A percentile compares a stretch with the other conserved stretches of the same genome.
Evolutionary conservation across 1,139 yeast species (phyloP).

Genomic region (Nakaseomyces glabratus): DNA sequence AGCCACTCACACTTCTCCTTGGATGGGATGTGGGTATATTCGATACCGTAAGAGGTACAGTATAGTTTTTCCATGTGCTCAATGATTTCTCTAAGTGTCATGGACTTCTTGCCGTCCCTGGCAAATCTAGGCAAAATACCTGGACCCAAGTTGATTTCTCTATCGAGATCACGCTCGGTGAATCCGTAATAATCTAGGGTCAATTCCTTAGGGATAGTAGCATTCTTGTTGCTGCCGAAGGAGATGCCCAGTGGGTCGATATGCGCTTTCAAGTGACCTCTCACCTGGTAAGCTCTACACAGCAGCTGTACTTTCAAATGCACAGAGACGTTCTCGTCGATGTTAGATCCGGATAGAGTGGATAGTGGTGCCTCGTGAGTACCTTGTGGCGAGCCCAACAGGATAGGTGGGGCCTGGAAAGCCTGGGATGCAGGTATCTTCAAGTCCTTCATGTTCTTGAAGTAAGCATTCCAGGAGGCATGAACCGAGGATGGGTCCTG

Average conservation of each 20-base stretch:
- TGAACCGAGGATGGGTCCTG: constrained; percentile 87
- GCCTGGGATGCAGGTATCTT: constrained; percentile 66
- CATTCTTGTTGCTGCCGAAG: constrained; percentile 55
- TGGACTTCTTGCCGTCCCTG: constrained; percentile 49
- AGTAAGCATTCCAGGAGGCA: constrained; percentile 92
- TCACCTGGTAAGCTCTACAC: constrained; percentile 96
- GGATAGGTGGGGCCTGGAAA: constrained; percentile 82
- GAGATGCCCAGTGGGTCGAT: constrained; percentile 91
- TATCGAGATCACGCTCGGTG: constrained; percentile 74
- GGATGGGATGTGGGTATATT: constrained; percentile 94
- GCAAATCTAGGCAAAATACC: constrained; percentile 95
- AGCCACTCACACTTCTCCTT: constrained; percentile 97
- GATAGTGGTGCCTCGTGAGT: constrained; percentile 46
- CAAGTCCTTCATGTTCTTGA: constrained; percentile 74
- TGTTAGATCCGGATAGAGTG: constrained; percentile 31
- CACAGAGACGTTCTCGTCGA: constrained; percentile 59
- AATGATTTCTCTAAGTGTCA: constrained; percentile 72
- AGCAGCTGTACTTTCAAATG: constrained; percentile 93
- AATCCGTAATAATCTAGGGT: constrained; percentile 89
- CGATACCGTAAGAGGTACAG: constrained; percentile 85
- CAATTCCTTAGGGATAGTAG: constrained; percentile 66
- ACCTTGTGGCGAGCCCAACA: constrained; percentile 52
- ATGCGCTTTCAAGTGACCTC: constrained; percentile 94
- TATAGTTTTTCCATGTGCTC: constrained; percentile 73
- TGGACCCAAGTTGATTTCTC: constrained; percentile 86